phyloP scores from a whole-genome alignment of 2,329 filamentous ascomycete species.

The Ophiostoma himal-ulmi region DNA sequence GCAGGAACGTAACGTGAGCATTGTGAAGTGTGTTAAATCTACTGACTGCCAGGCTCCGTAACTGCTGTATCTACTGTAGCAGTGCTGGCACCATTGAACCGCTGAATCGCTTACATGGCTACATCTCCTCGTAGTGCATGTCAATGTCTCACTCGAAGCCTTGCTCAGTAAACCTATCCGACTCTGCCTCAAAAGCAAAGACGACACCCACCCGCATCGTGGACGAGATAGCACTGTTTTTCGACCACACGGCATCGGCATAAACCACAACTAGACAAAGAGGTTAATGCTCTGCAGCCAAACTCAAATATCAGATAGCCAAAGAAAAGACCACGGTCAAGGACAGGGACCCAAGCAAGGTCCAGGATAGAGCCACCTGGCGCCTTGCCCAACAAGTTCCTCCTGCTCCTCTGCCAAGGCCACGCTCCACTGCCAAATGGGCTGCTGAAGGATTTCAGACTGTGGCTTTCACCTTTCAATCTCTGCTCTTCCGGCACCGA shows the following conservation, averaged over 20 bases:
- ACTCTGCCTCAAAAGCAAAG: background rate
- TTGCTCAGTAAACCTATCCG: too few relatives aligned
- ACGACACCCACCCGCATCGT: background rate
- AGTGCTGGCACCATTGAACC: background rate
- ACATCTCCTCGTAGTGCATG: background rate
- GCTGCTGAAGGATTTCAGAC: slow-evolving; percentile 10
- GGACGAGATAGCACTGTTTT: background rate
- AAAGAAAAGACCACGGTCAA: background rate
- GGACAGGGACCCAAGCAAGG: background rate
- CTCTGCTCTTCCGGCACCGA: background rate
- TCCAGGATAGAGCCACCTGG: background rate
- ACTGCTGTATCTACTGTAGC: background rate
- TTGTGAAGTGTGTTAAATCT: background rate
- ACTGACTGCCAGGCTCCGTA: too few relatives aligned
- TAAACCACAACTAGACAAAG: slow-evolving; percentile 4
- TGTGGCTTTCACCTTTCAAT: background rate
- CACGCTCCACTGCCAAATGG: slow-evolving; percentile 2
- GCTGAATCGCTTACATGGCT: background rate
- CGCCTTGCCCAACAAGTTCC: background rate
- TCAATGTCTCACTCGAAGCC: background rate
- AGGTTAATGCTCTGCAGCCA: too few relatives aligned
- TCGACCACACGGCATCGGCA: background rate
- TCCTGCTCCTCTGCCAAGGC: background rate
- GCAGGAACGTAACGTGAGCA: background rate
- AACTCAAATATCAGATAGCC: background rate